Evolutionary conservation across 768 basidiomycete species (phyloP).

Genomic region (Heimioporus sp.): DNA sequence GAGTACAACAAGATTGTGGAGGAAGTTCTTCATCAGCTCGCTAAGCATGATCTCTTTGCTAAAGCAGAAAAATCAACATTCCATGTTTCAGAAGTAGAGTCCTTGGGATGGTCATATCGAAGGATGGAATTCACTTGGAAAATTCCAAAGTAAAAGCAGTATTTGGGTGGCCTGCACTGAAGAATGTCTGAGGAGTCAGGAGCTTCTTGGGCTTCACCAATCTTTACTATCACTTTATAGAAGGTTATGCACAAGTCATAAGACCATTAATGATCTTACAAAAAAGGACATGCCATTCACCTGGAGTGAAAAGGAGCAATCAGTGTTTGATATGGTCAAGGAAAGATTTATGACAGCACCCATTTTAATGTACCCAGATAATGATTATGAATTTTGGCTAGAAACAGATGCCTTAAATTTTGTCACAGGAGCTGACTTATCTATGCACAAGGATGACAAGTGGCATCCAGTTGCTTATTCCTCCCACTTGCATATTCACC

Average conservation of each 20-base stretch:
- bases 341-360: no score
- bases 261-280: neutral
- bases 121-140: constrained; percentile 30
- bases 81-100: constrained; percentile 21
- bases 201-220: constrained; percentile 29
- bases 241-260: neutral
- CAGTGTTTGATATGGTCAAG: no score
- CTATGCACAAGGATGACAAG: no score
- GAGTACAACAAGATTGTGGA: constrained; percentile 6
- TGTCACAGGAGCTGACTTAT: neutral
- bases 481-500: no score
- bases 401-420: neutral
- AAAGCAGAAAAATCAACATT: constrained; percentile 41
- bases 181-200: constrained; percentile 16
- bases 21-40: constrained; percentile 26
- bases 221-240: constrained; percentile 28
- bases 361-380: neutral
- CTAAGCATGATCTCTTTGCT: constrained; percentile 29
- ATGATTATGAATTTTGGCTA: no score
- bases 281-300: no score
- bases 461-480: no score
- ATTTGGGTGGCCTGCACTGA: constrained; percentile 27
- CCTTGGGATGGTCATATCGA: constrained; percentile 30
- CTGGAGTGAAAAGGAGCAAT: no score
- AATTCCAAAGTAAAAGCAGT: constrained; percentile 30